Percentiles rank a stretch among this genome's conserved stretches.
phyloP scores from a whole-genome alignment of 345 rosid species.

The Corchorus capsularis region DNA sequence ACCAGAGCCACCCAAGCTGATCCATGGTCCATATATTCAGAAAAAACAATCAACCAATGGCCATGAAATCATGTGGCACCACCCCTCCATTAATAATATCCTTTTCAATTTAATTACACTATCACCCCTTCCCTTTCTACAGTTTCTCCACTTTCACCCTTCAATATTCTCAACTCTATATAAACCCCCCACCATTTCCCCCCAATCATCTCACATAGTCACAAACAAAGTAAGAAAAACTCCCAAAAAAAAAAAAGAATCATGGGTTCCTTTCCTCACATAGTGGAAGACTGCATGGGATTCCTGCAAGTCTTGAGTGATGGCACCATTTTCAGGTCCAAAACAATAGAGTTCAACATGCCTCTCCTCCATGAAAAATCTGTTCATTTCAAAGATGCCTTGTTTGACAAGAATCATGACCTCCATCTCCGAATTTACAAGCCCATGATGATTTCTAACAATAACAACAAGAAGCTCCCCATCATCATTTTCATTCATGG shows the following conservation, averaged over 20 bases:
- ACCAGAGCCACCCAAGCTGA: slow-evolving; percentile 4
- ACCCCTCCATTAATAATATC: not conserved
- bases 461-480: slow-evolving; percentile 28
- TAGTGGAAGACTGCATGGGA: slow-evolving; percentile 70
- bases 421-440: slow-evolving; percentile 77
- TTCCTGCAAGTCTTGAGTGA: slow-evolving; percentile 60
- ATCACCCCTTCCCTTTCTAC: not conserved
- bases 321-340: slow-evolving; percentile 58
- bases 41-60: not conserved
- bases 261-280: slow-evolving; percentile 59
- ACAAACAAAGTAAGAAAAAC: not conserved
- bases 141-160: not conserved
- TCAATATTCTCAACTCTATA: not conserved
- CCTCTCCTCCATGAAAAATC: slow-evolving; percentile 37
- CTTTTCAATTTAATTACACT: slow-evolving; percentile 11
- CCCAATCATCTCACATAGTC: not conserved
- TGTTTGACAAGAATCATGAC: slow-evolving; percentile 47
- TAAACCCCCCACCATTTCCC: slow-evolving; percentile 1
- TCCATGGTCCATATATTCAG: slow-evolving; percentile 8
- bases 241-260: not conserved
- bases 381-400: slow-evolving; percentile 53
- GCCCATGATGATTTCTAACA: slow-evolving; percentile 18
- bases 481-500: slow-evolving; percentile 64
- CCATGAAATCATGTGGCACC: not conserved
- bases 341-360: slow-evolving; percentile 28